Conservation (phyloP, 345 rosid species). For the Salix purpurea region DNA sequence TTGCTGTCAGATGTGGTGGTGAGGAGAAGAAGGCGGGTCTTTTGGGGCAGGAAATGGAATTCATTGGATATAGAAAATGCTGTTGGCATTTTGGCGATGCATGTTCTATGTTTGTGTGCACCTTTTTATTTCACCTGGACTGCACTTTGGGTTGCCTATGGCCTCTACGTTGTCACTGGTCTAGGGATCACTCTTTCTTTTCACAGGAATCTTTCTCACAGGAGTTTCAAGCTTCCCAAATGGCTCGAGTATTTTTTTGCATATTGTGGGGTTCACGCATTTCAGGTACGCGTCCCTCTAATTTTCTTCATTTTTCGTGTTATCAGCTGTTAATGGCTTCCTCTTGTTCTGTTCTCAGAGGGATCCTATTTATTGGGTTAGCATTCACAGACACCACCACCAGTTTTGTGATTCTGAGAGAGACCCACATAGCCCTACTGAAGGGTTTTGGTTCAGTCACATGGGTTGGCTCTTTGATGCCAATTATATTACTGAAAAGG, state of each 20-base stretch:
- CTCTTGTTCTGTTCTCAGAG: constrained; percentile 30
- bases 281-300: constrained; percentile 46
- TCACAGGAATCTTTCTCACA: constrained; percentile 71
- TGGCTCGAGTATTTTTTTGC: constrained; percentile 88
- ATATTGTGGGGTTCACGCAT: constrained; percentile 75
- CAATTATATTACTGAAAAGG: constrained; percentile 49
- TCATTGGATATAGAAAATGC: constrained; percentile 44
- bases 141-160: constrained; percentile 62
- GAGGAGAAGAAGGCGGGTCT: constrained; percentile 39
- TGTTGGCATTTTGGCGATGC: constrained; percentile 52
- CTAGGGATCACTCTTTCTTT: constrained; percentile 72
- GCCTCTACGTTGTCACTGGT: constrained; percentile 59
- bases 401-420: constrained; percentile 75
- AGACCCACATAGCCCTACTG: constrained; percentile 90
- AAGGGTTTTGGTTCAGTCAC: constrained; percentile 94
- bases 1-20: constrained; percentile 70
- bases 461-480: constrained; percentile 80
- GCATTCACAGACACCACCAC: constrained; percentile 93
- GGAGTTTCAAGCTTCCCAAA: constrained; percentile 74
- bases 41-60: constrained; percentile 59
- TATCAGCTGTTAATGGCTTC: neutral
- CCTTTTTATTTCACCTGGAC: constrained; percentile 74
- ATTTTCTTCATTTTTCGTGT: neutral
- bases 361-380: constrained; percentile 86
- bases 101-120: constrained; percentile 61